Base-by-base conservation (phyloP, 1,284 basidiomycete genomes). In the Boletus smithii region DNA sequence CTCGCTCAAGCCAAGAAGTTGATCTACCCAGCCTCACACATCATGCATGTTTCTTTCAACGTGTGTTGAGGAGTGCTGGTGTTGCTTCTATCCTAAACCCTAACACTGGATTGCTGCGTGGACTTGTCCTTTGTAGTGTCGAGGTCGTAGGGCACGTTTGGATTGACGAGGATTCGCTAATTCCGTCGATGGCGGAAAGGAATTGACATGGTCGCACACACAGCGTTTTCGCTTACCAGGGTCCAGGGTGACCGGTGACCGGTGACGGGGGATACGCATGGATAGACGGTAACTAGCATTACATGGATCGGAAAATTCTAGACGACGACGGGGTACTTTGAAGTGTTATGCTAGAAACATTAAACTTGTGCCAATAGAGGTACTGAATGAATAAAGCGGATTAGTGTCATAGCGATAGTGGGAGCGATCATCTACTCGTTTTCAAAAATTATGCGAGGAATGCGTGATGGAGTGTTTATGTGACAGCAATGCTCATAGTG, bases 351-450 rank as follows among this genome's bases (percentile, higher is more conserved):
- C 44, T 64, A 52, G 52, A 48, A 45, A 47, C 53, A 64, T 64
- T 68, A 67, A 64, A 67, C 37, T 39, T 30, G 39, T 54, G 49
- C 48, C 41, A 56, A 56, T 61, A 55, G 46, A 49, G 40, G 53
- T 63, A 60, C 44, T 55, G 53, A 47, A 57, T 57, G 66, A 56
- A 62, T 63, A 65, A 59, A 53, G 56, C 50, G 53, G 52, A 63
- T 67, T 70, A 67, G 58, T 57, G 59, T 59, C 54, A 56, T 68
- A 59, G 56, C 54, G 58, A 61, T n/a, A n/a, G n/a, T n/a, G n/a
- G n/a, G n/a, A 56, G 58, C 53, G 61, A 54, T 55, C 58, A 55
- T 68, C 61, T 64, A 66, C 53, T 53, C 58, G 55, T 49, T 51
- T 48, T 60, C 53, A 53, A 65, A 23, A 58, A 66, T 68, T 65